Conservation (phyloP, 192 early-diverging fungal genomes). For the Backusella circina region DNA sequence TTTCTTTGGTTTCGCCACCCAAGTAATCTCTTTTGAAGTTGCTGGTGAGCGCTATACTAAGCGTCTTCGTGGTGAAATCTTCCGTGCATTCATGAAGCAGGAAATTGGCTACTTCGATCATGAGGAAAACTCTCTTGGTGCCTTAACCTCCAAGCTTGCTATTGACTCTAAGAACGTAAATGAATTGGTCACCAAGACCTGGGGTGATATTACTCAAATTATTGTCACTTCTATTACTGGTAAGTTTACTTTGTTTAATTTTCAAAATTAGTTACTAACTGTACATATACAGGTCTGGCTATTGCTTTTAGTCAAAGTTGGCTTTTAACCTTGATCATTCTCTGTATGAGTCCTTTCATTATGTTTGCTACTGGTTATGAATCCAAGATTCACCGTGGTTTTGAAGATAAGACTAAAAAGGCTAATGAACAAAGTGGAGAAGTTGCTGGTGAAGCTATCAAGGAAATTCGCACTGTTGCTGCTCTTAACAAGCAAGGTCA, state of each 20-base stretch:
- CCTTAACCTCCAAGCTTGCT: constrained; percentile 76
- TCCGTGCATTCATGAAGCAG: constrained; percentile 74
- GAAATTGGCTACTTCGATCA: constrained; percentile 87
- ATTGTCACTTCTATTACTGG: constrained; percentile 36
- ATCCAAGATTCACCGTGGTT: constrained; percentile 51
- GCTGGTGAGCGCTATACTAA: constrained; percentile 64
- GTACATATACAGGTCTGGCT: constrained; percentile 6
- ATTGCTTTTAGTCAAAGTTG: constrained; percentile 76
- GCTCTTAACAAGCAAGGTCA: constrained; percentile 67
- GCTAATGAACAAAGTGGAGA: constrained; percentile 78
- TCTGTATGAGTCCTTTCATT: constrained; percentile 59
- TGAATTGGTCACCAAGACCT: constrained; percentile 53
- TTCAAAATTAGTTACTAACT: constrained; percentile 5
- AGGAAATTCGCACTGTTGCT: constrained; percentile 82
- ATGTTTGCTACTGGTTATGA: constrained; percentile 53
- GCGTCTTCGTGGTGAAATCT: constrained; percentile 59
- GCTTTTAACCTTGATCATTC: constrained; percentile 78
- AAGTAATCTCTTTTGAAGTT: constrained; percentile 58
- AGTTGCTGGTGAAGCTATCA: constrained; percentile 79
- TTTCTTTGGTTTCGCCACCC: constrained; percentile 56
- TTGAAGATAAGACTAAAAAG: constrained; percentile 61
- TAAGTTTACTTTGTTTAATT: neutral
- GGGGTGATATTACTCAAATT: constrained; percentile 30
- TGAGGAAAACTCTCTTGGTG: constrained; percentile 68
- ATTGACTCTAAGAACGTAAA: constrained; percentile 62